A percentile compares a stretch with the other conserved stretches of the same genome.
phyloP scores from a whole-genome alignment of 2,329 filamentous ascomycete genomes.

The Aspergillus latus region DNA sequence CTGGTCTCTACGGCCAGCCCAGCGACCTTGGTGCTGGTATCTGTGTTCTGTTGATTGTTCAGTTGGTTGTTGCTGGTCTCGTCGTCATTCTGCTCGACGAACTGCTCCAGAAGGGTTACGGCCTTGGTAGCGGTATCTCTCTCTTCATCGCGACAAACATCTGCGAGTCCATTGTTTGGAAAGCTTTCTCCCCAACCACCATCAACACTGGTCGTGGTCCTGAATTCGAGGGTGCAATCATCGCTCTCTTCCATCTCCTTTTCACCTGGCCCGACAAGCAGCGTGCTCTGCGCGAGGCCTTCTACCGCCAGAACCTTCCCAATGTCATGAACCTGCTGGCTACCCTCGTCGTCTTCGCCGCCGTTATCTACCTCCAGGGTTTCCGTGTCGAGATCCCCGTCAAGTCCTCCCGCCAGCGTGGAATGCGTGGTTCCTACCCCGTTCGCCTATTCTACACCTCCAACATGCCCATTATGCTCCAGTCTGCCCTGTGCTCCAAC shows the following conservation, averaged over 20 bases:
- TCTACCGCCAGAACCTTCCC: constrained; percentile 98
- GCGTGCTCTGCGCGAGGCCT: constrained; percentile 94
- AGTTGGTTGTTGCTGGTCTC: constrained; percentile 94
- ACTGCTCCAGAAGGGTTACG: constrained; percentile 98
- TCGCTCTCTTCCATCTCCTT: constrained; percentile 95
- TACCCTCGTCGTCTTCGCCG: constrained; percentile 88
- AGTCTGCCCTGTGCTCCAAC: constrained; percentile 97
- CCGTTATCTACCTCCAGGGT: constrained; percentile 98
- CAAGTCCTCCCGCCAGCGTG: constrained; percentile 98
- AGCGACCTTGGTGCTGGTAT: constrained; percentile 96
- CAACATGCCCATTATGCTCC: constrained; percentile 99
- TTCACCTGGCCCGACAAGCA: constrained; percentile 99
- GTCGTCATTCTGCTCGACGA: constrained; percentile 99
- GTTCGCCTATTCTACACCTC: constrained; percentile 99
- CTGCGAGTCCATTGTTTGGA: constrained; percentile 99
- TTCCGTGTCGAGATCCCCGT: constrained; percentile 99
- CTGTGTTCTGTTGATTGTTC: constrained; percentile 95
- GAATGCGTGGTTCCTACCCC: constrained; percentile 96
- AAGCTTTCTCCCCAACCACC: constrained; percentile 98
- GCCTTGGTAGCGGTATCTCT: constrained; percentile 96
- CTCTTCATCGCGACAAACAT: constrained; percentile 99
- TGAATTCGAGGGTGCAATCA: constrained; percentile 97
- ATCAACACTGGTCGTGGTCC: constrained; percentile 99
- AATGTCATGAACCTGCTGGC: constrained; percentile 99
- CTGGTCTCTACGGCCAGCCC: constrained; percentile 93